A percentile compares a stretch with the other conserved stretches of the same genome.
These are phyloP conservation scores for Phascolomyces articulosus DNA, from an alignment of 371 early-diverging fungal species.

Conservation along the genomic window DNA sequence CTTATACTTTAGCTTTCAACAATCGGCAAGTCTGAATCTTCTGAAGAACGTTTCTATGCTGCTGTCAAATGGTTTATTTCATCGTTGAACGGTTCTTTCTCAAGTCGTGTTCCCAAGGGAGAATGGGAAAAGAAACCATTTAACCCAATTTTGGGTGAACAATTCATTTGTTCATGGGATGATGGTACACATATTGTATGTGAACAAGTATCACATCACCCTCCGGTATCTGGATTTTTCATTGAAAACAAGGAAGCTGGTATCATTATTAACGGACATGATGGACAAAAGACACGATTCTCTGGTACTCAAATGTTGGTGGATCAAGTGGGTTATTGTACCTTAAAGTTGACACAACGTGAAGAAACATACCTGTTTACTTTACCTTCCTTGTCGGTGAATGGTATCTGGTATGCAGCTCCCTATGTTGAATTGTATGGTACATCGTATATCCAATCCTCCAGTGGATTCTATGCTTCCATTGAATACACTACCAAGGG, in stretches of 20 bases:
- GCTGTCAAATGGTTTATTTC: slow-evolving; percentile 81
- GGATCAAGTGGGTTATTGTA: slow-evolving; percentile 75
- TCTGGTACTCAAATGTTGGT: slow-evolving; percentile 78
- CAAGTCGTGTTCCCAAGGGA: slow-evolving; percentile 68
- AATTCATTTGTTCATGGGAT: slow-evolving; percentile 75
- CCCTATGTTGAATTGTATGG: slow-evolving; percentile 83
- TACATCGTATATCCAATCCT: slow-evolving; percentile 68
- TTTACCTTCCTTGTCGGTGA: slow-evolving; percentile 76
- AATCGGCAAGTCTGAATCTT: slow-evolving; percentile 57
- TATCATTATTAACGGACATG: slow-evolving; percentile 73
- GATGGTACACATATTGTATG: slow-evolving; percentile 67
- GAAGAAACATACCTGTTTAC: slow-evolving; percentile 75
- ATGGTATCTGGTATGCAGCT: slow-evolving; percentile 80
- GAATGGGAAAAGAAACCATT: slow-evolving; percentile 87
- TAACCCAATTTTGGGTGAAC: slow-evolving; percentile 87
- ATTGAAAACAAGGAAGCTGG: slow-evolving; percentile 74
- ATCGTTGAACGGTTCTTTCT: slow-evolving; percentile 74
- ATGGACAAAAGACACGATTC: slow-evolving; percentile 84
- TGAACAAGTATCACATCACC: slow-evolving; percentile 83
- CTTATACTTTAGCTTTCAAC: slow-evolving; percentile 36
- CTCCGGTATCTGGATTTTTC: slow-evolving; percentile 74
- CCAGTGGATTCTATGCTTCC: slow-evolving; percentile 63
- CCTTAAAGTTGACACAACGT: slow-evolving; percentile 55
- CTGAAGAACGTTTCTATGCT: slow-evolving; percentile 75
- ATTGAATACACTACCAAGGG: slow-evolving; percentile 79